Percentiles rank a stretch among this genome's conserved stretches.
phyloP scores from a whole-genome alignment of 495 filamentous ascomycete genomes.

The Neurospora africana region DNA sequence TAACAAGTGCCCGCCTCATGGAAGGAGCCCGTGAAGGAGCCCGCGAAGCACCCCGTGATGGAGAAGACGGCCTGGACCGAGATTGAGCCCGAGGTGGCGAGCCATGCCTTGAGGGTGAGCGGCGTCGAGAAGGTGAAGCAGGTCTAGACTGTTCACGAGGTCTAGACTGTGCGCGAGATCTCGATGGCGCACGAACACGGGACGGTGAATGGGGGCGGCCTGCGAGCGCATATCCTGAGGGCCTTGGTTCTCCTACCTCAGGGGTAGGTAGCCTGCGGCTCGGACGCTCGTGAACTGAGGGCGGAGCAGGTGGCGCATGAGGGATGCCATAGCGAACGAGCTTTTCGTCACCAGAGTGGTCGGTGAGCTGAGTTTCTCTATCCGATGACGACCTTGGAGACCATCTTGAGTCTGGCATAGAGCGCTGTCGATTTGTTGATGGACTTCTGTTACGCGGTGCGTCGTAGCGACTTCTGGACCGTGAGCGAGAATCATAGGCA shows the following conservation, averaged over 20 bases:
- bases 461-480: background rate
- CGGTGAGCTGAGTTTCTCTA: slow-evolving; percentile 26
- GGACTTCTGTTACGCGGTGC: background rate
- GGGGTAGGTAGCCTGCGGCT: slow-evolving; percentile 4
- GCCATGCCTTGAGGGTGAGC: background rate
- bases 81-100: slow-evolving; percentile 11
- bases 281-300: slow-evolving; percentile 16
- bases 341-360: slow-evolving; percentile 26
- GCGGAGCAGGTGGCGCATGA: slow-evolving; percentile 5
- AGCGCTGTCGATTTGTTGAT: slow-evolving; percentile 29
- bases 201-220: background rate
- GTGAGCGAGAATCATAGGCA: background rate
- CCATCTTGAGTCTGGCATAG: slow-evolving; percentile 28
- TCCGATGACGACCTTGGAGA: slow-evolving; percentile 31
- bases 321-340: slow-evolving; percentile 8
- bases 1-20: background rate
- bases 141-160: slow-evolving; percentile 3
- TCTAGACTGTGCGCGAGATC: background rate
- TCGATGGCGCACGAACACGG: background rate
- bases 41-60: background rate
- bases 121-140: slow-evolving; percentile 4
- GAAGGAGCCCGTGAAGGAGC: background rate
- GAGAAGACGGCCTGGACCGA: slow-evolving; percentile 4
- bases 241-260: background rate
- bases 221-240: slow-evolving; percentile 14